Conservation (phyloP, 225 moss, liverwort and hornwort species). For the Pseudisothecium myosuroides region DNA sequence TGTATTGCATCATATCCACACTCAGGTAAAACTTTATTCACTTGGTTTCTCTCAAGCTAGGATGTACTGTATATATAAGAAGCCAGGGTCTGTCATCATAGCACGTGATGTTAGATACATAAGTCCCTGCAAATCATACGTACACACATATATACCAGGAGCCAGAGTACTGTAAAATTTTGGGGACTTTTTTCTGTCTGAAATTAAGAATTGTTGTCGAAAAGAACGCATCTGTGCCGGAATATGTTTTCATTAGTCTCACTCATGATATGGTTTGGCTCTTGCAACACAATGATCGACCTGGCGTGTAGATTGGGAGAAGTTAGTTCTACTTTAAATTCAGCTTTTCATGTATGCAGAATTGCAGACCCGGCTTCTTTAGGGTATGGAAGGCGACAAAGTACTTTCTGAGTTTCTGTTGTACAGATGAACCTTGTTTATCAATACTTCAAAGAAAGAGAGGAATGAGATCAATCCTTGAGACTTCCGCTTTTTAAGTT, state of each 20-base stretch:
- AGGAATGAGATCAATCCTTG: background rate
- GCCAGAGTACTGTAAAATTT: background rate
- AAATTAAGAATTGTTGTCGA: background rate
- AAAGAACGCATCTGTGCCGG: background rate
- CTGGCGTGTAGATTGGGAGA: background rate
- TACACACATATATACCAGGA: background rate
- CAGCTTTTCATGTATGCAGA: background rate
- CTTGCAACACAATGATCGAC: background rate
- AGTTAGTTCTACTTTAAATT: background rate
- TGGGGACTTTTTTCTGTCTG: background rate
- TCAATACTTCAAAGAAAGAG: background rate
- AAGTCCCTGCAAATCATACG: background rate
- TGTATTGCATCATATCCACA: background rate
- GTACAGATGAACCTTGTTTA: background rate
- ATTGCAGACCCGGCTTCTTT: background rate
- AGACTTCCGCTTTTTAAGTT: background rate
- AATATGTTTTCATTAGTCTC: too few relatives aligned
- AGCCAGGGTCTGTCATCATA: background rate
- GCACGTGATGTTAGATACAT: background rate
- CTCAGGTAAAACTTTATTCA: background rate
- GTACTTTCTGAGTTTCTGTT: too few relatives aligned
- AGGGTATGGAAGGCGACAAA: background rate
- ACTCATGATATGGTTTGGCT: too few relatives aligned
- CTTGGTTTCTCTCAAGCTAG: background rate
- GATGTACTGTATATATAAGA: background rate